phyloP scores from a whole-genome alignment of 768 basidiomycete species.

The Fistulinella prunicolor region DNA sequence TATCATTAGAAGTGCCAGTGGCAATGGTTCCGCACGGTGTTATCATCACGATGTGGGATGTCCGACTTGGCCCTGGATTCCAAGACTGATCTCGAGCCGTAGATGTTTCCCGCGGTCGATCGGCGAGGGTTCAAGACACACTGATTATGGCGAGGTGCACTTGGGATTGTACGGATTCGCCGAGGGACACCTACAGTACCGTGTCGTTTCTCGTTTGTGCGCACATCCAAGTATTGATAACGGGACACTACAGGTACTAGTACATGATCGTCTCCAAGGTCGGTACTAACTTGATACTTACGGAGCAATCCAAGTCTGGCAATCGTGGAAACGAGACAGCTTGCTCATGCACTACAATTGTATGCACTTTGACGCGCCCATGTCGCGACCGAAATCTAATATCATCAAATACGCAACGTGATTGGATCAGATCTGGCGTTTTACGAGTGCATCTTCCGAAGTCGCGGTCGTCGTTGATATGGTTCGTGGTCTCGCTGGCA shows the following conservation, averaged over 20 bases:
- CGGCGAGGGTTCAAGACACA: slow-evolving; percentile 83
- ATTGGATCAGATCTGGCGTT: slow-evolving; percentile 97
- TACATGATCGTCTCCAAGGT: slow-evolving; percentile 94
- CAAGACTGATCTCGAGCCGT: slow-evolving; percentile 84
- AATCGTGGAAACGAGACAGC: slow-evolving; percentile 95
- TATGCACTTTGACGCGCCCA: slow-evolving; percentile 91
- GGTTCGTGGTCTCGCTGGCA: slow-evolving; percentile 47
- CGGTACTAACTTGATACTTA: slow-evolving; percentile 92
- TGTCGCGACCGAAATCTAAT: slow-evolving; percentile 96
- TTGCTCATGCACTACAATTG: slow-evolving; percentile 88
- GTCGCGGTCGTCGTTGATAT: slow-evolving; percentile 95
- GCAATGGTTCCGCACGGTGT: slow-evolving; percentile 86
- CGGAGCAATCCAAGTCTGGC: slow-evolving; percentile 87
- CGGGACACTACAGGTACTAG: slow-evolving; percentile 44
- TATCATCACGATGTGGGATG: too few relatives aligned
- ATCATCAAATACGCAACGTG: slow-evolving; percentile 97
- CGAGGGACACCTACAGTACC: slow-evolving; percentile 93
- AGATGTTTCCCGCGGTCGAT: slow-evolving; percentile 90
- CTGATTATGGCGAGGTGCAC: slow-evolving; percentile 95
- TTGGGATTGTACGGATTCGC: slow-evolving; percentile 94
- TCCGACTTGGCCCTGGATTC: too few relatives aligned
- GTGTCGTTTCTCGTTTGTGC: slow-evolving; percentile 36
- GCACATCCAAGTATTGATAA: background rate
- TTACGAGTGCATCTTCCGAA: slow-evolving; percentile 98
- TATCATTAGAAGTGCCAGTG: slow-evolving; percentile 93